Percentiles rank a stretch among this genome's conserved stretches.
phyloP scores from a whole-genome alignment of 495 filamentous ascomycete species.

The Trichoderma virens region DNA sequence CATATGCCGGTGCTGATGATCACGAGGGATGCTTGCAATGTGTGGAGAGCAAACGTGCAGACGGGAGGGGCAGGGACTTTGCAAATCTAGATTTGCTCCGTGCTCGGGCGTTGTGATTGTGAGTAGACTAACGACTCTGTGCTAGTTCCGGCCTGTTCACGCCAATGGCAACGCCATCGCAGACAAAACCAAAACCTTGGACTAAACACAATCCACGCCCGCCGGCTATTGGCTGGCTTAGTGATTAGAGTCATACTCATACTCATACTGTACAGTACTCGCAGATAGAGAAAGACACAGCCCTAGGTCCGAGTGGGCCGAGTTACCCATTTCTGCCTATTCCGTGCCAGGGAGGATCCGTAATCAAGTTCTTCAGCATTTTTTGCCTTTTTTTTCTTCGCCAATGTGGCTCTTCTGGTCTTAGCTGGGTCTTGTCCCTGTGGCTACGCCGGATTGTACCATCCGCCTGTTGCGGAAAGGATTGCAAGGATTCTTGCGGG shows the following conservation, averaged over 20 bases:
- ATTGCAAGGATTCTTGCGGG: background rate
- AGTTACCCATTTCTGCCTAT: background rate
- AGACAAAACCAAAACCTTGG: background rate
- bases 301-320: background rate
- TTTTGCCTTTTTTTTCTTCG: background rate
- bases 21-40: constrained; percentile 3
- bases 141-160: background rate
- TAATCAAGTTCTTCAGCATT: background rate
- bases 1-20: constrained; percentile 2
- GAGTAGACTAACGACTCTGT: background rate
- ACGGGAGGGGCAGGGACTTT: background rate
- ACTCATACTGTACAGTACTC: background rate
- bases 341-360: background rate
- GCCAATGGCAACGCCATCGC: background rate
- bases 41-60: background rate
- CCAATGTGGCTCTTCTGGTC: constrained; percentile 1
- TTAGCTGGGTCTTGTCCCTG: background rate
- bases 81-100: constrained; percentile 8
- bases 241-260: background rate
- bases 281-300: background rate
- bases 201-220: background rate
- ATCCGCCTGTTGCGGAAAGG: too few relatives aligned
- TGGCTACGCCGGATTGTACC: background rate
- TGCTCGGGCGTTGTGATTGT: background rate
- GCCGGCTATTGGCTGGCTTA: background rate